Evolutionary conservation across 148 eudicot species (phyloP), one percentile per base, ranked within the genome.

Genomic region (Chenopodium berlandieri): DNA sequence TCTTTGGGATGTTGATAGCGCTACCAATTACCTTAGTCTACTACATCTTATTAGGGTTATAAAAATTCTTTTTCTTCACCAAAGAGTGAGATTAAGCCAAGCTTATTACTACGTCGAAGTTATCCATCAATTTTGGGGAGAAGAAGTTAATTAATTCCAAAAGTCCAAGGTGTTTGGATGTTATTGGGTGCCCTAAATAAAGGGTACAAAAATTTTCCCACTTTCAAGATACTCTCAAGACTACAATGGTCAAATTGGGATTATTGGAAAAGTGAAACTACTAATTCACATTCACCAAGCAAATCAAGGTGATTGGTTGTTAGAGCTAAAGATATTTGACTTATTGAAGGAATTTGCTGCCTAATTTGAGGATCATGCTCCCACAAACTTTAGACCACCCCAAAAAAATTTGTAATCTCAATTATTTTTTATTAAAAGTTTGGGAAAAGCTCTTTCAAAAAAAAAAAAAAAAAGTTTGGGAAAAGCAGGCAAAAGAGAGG

Each of bases 1-100:
- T 94, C 56, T 94, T 94, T 63, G 98, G 98, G 60, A 94, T 94
- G 98, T 86, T 93, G 91, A 94, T 94, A 69, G 98, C 98, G 4
- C 85, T 94, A 78, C 97, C 98, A 20, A 94, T 94, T 60, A 92
- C 94, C 48, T 79, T 94, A 85, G 88, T 94, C 14, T 94, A 94
- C 87, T 94, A 94, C 89, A 93, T 94, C 86, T 83, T 93, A 60
- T 88, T 94, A 54, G 97, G 97, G 31, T 81, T 94, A 60, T 93
- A 82, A 83, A 40, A 40, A 40, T 40, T 37, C 44, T 40, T 5
- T 50, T 13, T 13, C 14, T 56, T 56, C 62, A 56, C 19, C 62
- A 56, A 56, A 19, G 20, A 56, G 3, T 56, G 62, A 56, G 22
- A 14, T 56, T 17, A 56, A 56, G 4, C 22, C 3, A 40, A 40